Base-by-base conservation (phyloP, 1,284 basidiomycete genomes). In the Ustilago crameri region DNA sequence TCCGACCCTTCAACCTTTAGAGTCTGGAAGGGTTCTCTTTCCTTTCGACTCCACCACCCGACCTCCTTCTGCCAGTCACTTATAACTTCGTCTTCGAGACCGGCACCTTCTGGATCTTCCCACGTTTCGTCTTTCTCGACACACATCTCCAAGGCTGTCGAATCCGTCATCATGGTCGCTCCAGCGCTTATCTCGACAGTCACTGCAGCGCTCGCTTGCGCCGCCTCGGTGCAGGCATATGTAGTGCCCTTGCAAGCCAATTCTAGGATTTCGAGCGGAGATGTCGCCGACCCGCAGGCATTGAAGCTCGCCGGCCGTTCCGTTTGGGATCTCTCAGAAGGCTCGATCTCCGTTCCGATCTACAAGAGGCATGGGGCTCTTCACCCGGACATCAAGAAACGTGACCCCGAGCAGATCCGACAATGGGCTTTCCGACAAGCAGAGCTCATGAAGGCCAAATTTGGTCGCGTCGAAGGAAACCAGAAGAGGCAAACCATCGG, bases 401-500 rank as follows among this genome's bases (percentile, higher is more conserved):
- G 70, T 14, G 67, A 74, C 30, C 67, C 66, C 1, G 38, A 64
- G 9, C 58, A 51, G 37, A 64, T 58, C 14, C 45, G 30, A 27
- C 45, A 35, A 10, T 78, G 72, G 58, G 76, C 76, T n/a, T 48
- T 68, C 12, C 55, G 58, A 40, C 76, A 78, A 57, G 58, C 51
- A 9, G 71, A 70, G 45, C 50, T 67, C 43, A 64, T 78, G 51
- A 55, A 53, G 59, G 23, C 18, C 51, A 75, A 75, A 46, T 78
- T 46, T 40, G 62, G 57, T 41, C 48, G 35, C 5, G 10, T 38
- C 38, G 26, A 9, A 30, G n/a, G 44, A 20, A 51, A 57, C 14
- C 38, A 54, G 37, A 77, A 74, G 62, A 41, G 76, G 10, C 76
- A 79, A 37, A 74, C 65, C 37, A 74, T 74, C 38, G 76, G 73